Percentiles rank a stretch among this genome's conserved stretches.
phyloP scores from a whole-genome alignment of 176 grass and related monocot genomes.

The Musa schizocarpa region DNA sequence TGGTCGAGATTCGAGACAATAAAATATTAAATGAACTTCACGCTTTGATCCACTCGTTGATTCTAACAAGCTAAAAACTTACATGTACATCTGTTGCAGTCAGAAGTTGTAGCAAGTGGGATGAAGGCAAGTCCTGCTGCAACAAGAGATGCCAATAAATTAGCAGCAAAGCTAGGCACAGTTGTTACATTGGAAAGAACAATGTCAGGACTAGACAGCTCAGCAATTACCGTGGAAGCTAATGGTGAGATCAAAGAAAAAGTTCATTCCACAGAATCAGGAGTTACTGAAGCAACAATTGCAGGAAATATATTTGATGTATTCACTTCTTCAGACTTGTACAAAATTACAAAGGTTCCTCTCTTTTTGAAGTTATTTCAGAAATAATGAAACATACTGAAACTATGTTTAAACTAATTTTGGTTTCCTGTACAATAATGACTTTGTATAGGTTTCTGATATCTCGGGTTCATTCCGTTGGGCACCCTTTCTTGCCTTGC shows the following conservation, averaged over 20 bases:
- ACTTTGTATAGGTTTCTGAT: slow-evolving; percentile 47
- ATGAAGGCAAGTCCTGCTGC: not conserved
- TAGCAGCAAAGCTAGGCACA: slow-evolving; percentile 56
- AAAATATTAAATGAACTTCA: no score
- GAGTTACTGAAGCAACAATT: slow-evolving; percentile 8
- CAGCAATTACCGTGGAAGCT: not conserved
- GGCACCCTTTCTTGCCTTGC: slow-evolving; percentile 92
- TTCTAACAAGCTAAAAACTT: no score
- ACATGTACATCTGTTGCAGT: not conserved
- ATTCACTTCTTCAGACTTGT: slow-evolving; percentile 83
- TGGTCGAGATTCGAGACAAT: not conserved
- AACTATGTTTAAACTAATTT: not conserved
- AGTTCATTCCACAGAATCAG: not conserved
- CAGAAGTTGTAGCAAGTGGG: slow-evolving; percentile 6
- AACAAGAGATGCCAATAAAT: slow-evolving; percentile 29
- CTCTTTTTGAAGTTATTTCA: not conserved
- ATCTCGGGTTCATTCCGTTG: slow-evolving; percentile 83
- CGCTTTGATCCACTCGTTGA: no score
- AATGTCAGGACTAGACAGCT: not conserved
- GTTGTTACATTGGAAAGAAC: slow-evolving; percentile 33
- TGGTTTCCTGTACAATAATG: not conserved
- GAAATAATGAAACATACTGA: slow-evolving; percentile 8
- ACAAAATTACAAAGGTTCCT: slow-evolving; percentile 84
- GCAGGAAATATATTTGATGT: slow-evolving; percentile 56
- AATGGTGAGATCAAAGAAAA: slow-evolving; percentile 14